Conservation (phyloP, 805 yeast species). For the Naumovozyma castellii region DNA sequence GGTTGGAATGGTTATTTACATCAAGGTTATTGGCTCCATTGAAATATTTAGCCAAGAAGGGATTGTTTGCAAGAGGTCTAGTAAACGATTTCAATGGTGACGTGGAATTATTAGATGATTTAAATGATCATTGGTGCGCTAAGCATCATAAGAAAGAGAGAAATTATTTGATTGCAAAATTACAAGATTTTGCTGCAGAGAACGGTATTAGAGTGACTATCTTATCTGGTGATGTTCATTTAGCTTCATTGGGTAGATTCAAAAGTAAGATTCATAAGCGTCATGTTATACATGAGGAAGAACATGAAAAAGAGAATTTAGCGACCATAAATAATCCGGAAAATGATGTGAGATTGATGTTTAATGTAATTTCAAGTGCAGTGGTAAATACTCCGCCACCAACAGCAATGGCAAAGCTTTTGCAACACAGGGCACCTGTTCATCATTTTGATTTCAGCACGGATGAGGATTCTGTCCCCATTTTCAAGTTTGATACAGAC, state of each 20-base stretch:
- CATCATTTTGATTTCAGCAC: constrained; percentile 60
- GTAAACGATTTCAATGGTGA: constrained; percentile 90
- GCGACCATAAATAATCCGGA: constrained; percentile 43
- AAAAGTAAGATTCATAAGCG: constrained; percentile 43
- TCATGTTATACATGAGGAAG: constrained; percentile 30
- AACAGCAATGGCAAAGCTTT: constrained; percentile 64
- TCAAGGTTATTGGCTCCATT: constrained; percentile 56
- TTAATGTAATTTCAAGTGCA: constrained; percentile 83
- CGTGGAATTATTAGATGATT: constrained; percentile 82
- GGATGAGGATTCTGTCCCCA: constrained; percentile 73
- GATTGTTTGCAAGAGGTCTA: constrained; percentile 57
- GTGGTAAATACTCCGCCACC: constrained; percentile 93
- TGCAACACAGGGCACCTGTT: constrained; percentile 55
- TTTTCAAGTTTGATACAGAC: constrained; percentile 56
- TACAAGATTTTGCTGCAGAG: constrained; percentile 57
- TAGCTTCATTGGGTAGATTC: constrained; percentile 76
- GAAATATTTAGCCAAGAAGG: constrained; percentile 49
- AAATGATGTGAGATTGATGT: constrained; percentile 63
- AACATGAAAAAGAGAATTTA: constrained; percentile 31
- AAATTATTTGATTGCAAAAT: constrained; percentile 50
- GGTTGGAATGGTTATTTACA: constrained; percentile 71
- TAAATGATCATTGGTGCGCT: constrained; percentile 96
- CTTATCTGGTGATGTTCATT: constrained; percentile 87
- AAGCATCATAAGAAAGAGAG: constrained; percentile 78
- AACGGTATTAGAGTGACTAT: constrained; percentile 70